Evolutionary conservation across 768 basidiomycete genomes (phyloP).

Genomic region (Imleria badia): DNA sequence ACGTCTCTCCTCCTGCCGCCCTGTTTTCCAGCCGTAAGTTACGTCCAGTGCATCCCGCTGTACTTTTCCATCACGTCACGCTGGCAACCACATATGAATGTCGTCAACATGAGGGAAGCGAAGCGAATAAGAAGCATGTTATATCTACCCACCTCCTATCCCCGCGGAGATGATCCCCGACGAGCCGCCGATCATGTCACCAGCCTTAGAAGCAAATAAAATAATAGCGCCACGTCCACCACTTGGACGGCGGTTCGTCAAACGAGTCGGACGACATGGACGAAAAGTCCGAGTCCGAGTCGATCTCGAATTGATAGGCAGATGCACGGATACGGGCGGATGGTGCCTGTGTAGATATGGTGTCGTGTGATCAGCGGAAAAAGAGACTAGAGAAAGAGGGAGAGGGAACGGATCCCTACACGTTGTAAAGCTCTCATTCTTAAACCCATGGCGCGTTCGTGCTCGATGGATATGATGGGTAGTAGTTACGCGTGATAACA

Average conservation of each 20-base stretch:
- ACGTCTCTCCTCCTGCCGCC: background rate
- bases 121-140: background rate
- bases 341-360: conserved; percentile 1
- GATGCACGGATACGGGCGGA: conserved; percentile 4
- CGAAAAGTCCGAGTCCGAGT: conserved; percentile 25
- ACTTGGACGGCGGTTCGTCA: conserved; percentile 20
- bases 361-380: background rate
- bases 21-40: background rate
- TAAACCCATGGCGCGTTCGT: conserved; percentile 6
- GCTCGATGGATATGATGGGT: background rate
- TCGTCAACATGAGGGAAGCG: no score
- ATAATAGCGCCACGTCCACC: conserved; percentile 19
- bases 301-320: conserved; percentile 22
- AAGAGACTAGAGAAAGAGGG: background rate
- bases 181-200: conserved; percentile 10
- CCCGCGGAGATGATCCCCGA: conserved; percentile 15
- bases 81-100: background rate
- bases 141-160: background rate
- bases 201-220: conserved; percentile 26
- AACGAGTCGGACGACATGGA: conserved; percentile 26
- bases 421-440: conserved; percentile 6
- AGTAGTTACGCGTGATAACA: background rate
- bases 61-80: background rate
- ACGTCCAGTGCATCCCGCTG: background rate
- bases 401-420: conserved; percentile 2